These are phyloP conservation scores for Daldinia grandis DNA, from an alignment of 495 filamentous ascomycete genomes.

Conservation along the genomic window DNA sequence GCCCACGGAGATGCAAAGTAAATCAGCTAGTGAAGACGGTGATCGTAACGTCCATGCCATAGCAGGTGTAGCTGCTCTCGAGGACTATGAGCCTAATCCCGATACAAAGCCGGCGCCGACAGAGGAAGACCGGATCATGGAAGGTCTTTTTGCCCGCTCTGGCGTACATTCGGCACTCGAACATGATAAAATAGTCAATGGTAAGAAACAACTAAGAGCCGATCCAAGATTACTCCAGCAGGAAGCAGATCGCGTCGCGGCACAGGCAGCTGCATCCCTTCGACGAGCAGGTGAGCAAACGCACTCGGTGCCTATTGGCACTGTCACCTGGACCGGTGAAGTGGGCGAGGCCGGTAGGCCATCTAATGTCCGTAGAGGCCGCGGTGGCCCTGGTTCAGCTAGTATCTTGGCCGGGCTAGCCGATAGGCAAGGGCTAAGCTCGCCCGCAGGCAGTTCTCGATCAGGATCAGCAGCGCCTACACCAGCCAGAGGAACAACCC, in stretches of 20 bases:
- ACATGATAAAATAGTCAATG: conserved; percentile 84
- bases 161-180: conserved; percentile 86
- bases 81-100: conserved; percentile 49
- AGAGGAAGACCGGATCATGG: conserved; percentile 75
- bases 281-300: conserved; percentile 76
- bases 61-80: conserved; percentile 51
- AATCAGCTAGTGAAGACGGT: conserved; percentile 47
- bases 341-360: conserved; percentile 75
- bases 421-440: conserved; percentile 58
- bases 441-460: conserved; percentile 45
- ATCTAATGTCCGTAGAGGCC: conserved; percentile 47
- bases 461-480: conserved; percentile 27
- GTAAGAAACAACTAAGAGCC: conserved; percentile 67
- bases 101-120: conserved; percentile 43
- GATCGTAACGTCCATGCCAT: conserved; percentile 45
- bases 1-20: conserved; percentile 29
- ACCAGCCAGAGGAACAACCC: conserved; percentile 30
- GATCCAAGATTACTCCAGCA: conserved; percentile 77
- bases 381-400: conserved; percentile 59
- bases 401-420: conserved; percentile 69
- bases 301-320: conserved; percentile 75
- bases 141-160: conserved; percentile 83
- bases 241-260: conserved; percentile 83
- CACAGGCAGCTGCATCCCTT: conserved; percentile 76
- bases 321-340: conserved; percentile 92